Percentiles rank a stretch among this genome's conserved stretches.
Conservation (phyloP, 345 rosid genomes). For the Clausena lansium region DNA sequence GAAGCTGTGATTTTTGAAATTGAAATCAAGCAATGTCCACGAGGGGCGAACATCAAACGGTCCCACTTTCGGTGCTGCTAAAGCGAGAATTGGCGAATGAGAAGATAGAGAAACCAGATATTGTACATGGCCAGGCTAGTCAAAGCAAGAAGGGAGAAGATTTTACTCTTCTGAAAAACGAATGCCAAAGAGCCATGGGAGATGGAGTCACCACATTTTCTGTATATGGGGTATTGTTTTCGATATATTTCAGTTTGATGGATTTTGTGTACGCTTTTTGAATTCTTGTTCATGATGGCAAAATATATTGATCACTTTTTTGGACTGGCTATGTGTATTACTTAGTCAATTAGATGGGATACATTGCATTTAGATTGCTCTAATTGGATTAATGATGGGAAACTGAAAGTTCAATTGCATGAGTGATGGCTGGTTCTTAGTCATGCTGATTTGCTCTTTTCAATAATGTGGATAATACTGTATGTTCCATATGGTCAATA, state of each 20-base stretch:
- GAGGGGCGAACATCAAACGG: constrained; percentile 73
- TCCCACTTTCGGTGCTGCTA: constrained; percentile 81
- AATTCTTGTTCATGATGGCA: background rate
- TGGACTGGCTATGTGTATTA: too few species aligned
- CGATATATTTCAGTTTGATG: background rate
- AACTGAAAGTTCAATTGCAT: background rate
- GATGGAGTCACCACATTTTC: constrained; percentile 82
- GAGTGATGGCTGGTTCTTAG: background rate
- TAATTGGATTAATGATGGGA: background rate
- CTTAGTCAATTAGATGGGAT: constrained; percentile 10
- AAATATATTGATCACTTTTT: background rate
- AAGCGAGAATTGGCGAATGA: constrained; percentile 88
- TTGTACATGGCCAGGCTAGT: constrained; percentile 70
- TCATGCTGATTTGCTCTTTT: too few species aligned
- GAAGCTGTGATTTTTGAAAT: constrained; percentile 5
- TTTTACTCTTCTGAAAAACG: constrained; percentile 68
- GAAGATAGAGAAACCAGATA: constrained; percentile 76
- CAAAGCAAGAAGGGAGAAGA: constrained; percentile 99
- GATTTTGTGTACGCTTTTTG: background rate
- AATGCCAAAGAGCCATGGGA: constrained; percentile 73
- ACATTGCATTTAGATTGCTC: background rate
- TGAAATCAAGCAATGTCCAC: constrained; percentile 42
- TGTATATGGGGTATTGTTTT: constrained; percentile 68
- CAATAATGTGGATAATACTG: background rate
- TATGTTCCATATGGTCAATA: background rate